Conservation (phyloP, 148 eudicot species). For the Heliosperma pusillum region DNA sequence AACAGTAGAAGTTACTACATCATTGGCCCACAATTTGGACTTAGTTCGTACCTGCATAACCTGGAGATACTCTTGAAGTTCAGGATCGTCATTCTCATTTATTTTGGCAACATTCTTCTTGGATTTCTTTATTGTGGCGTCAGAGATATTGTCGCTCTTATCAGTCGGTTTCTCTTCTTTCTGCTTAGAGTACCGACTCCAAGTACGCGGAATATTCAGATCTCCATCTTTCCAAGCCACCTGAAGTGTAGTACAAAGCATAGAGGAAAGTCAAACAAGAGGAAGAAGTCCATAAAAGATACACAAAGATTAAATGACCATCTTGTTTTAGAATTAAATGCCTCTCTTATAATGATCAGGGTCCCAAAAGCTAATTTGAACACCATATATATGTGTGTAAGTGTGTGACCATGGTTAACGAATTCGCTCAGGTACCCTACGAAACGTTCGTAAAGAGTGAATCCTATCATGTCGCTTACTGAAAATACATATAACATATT, state of each 20-base stretch:
- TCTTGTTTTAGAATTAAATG: not conserved
- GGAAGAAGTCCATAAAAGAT: not conserved
- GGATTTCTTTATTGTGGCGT: slow-evolving; percentile 21
- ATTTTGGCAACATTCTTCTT: slow-evolving; percentile 25
- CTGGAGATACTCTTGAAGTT: slow-evolving; percentile 66
- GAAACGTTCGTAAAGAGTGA: too few species aligned
- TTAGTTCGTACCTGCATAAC: slow-evolving; percentile 74
- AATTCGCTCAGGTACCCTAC: too few species aligned
- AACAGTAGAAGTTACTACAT: slow-evolving; percentile 39
- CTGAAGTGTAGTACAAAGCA: slow-evolving; percentile 33
- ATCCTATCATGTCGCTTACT: too few species aligned
- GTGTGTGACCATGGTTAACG: too few species aligned
- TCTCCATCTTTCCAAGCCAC: slow-evolving; percentile 82
- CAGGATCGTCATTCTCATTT: slow-evolving; percentile 43
- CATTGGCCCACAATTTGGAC: slow-evolving; percentile 89
- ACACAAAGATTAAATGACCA: not conserved
- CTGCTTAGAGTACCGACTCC: slow-evolving; percentile 77
- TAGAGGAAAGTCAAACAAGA: not conserved
- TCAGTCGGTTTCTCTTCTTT: slow-evolving; percentile 41
- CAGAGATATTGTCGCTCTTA: slow-evolving; percentile 34
- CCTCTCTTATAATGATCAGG: too few species aligned
- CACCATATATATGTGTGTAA: too few species aligned
- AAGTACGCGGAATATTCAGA: slow-evolving; percentile 74
- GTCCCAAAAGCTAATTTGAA: too few species aligned
- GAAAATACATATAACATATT: too few species aligned